These are phyloP conservation scores for Poteriospumella lacustris DNA, from an alignment of 108 stramenopile species.

Conservation along the genomic window DNA sequence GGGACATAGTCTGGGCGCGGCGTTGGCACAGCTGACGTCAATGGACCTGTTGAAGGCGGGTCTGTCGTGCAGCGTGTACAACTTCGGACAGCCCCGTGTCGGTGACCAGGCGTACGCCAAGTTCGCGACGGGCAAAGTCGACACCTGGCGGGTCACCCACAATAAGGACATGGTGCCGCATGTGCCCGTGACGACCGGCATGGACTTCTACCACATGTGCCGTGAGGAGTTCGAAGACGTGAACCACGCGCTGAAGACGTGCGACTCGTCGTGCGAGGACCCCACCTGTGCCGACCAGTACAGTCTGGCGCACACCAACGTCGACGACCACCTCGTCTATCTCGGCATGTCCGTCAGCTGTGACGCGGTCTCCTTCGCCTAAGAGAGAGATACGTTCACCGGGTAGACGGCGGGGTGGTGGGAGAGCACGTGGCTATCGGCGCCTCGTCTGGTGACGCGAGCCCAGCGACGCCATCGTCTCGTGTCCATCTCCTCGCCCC, in stretches of 20 bases:
- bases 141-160: constrained; percentile 32
- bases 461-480: too few relatives aligned
- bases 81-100: constrained; percentile 35
- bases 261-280: neutral
- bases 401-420: too few relatives aligned
- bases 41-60: constrained; percentile 5
- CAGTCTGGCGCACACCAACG: neutral
- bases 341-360: neutral
- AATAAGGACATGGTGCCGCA: constrained; percentile 38
- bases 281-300: constrained; percentile 6
- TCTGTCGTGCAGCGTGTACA: constrained; percentile 8
- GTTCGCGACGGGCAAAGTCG: neutral
- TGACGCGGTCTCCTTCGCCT: neutral
- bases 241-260: neutral
- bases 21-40: constrained; percentile 3
- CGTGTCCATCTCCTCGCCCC: too few relatives aligned
- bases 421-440: too few relatives aligned
- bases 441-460: too few relatives aligned
- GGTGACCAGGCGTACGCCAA: constrained; percentile 24
- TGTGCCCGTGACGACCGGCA: constrained; percentile 17
- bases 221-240: constrained; percentile 10
- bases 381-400: too few relatives aligned
- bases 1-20: constrained; percentile 32
- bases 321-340: constrained; percentile 8
- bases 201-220: neutral